Conservation (phyloP, 441 rosid species). For the Pelargonium cotyledonis region DNA sequence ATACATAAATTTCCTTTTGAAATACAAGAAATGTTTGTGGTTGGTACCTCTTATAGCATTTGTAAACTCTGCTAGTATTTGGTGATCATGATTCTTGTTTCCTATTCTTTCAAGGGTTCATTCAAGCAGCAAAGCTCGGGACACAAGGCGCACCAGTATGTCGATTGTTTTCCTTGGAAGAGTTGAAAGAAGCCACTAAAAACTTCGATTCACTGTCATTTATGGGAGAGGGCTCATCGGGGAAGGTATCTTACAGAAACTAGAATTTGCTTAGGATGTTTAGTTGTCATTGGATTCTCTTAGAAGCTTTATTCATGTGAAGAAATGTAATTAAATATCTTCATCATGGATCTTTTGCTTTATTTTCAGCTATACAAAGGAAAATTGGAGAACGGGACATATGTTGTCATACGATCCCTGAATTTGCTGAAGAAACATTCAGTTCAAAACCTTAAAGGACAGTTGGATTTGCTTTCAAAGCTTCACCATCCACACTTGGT, state of each 20-base stretch:
- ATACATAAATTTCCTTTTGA: too few relatives aligned
- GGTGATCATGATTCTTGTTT: conserved; percentile 11
- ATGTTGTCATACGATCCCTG: conserved; percentile 55
- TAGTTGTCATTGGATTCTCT: not conserved
- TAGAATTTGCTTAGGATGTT: not conserved
- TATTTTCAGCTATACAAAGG: conserved; percentile 70
- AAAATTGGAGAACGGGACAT: conserved; percentile 64
- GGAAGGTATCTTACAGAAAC: conserved; percentile 52
- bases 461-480: conserved; percentile 69
- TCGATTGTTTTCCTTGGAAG: conserved; percentile 59
- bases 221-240: conserved; percentile 65
- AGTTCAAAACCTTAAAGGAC: conserved; percentile 60
- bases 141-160: conserved; percentile 49
- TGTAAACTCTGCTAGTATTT: not conserved
- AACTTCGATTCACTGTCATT: conserved; percentile 58
- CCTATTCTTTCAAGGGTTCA: conserved; percentile 51
- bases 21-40: too few relatives aligned
- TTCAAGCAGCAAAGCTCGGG: conserved; percentile 63
- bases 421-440: conserved; percentile 56
- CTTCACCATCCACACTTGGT: conserved; percentile 91
- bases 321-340: too few relatives aligned
- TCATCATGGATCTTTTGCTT: conserved; percentile 5
- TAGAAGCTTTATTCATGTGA: too few relatives aligned
- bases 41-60: not conserved
- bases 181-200: conserved; percentile 75